Base-by-base conservation (phyloP, 306 rosid genomes). In the Begonia fuchsioides region DNA sequence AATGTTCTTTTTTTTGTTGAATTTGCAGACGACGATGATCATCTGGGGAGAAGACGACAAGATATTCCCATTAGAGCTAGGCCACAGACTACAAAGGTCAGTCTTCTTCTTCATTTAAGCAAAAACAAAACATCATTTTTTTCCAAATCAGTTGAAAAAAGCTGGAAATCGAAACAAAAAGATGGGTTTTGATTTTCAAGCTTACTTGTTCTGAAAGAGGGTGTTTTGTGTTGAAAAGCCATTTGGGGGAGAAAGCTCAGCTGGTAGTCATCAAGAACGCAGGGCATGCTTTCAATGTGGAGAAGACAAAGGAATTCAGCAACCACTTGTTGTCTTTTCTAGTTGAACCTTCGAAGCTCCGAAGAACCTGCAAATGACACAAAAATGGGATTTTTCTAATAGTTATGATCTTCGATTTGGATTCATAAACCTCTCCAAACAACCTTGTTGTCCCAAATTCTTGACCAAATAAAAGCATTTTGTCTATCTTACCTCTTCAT, bases 21-120 rank as follows among this genome's bases (percentile, higher is more conserved):
- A 26, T 2, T 15, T 32, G 71, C 84, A 80, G 93, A 84, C 80
- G 13, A 69, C 96, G 11, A 65, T 82, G 66, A 71, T 87, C 50
- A 53, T 87, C 1, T 87, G 94, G 96, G 96, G 96, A 52, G 96
- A 87, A 43, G 68, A 71, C 41, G 96, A 87, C 56, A 69, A 50
- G 60, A 55, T 82, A 35, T 87, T 87, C 60, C 82, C 87, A 15
- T 47, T 87, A 14, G 94, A 82, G 56, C 62, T 75, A 38, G 96
- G 60, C 16, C 66, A 77, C 67, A 79, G 86, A 75, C 63, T 87
- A 59, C 70, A 80, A 64, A 63, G 76, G 96, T 87, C 40, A 55
- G 47, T 19, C 45, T 46, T 41, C 35, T 44, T 19, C 45, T 46
- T 41, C 35, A 26, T 26, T 26, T 26, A 26, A 26, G 35, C 35